Conservation (phyloP, 2,329 filamentous ascomycete species). For the Diplocarpon mali region DNA sequence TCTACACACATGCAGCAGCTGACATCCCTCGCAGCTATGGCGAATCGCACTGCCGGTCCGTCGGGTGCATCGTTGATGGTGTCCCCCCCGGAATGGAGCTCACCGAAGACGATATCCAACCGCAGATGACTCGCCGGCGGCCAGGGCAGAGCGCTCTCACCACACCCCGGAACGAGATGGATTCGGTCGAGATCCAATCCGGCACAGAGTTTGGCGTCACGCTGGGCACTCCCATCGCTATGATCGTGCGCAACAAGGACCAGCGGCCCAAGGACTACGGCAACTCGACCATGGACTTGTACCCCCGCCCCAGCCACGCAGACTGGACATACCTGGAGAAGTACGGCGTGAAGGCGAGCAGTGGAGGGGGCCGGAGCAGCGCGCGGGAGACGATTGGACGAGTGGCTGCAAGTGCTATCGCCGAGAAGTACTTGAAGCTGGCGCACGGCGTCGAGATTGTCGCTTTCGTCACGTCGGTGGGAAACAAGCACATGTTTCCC, state of each 20-base stretch:
- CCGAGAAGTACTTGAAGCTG: constrained; percentile 79
- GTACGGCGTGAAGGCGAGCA: constrained; percentile 87
- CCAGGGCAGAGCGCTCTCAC: constrained; percentile 85
- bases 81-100: constrained; percentile 80
- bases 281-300: constrained; percentile 78
- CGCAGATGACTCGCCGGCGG: constrained; percentile 81
- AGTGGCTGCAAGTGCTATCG: constrained; percentile 83
- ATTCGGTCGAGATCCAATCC: constrained; percentile 83
- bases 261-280: constrained; percentile 89
- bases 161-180: constrained; percentile 87
- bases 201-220: constrained; percentile 86
- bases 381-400: constrained; percentile 93
- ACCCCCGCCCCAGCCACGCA: constrained; percentile 83
- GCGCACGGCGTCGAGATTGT: constrained; percentile 84
- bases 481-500: constrained; percentile 66
- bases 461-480: constrained; percentile 80
- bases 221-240: constrained; percentile 79
- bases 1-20: constrained; percentile 1
- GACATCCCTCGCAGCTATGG: constrained; percentile 40
- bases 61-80: constrained; percentile 92
- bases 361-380: constrained; percentile 78
- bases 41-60: constrained; percentile 83
- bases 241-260: constrained; percentile 85
- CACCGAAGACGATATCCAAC: constrained; percentile 80
- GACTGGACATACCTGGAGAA: constrained; percentile 97